Base-by-base conservation (phyloP, 1,284 basidiomycete species). In the Ustilago cynodontis region DNA sequence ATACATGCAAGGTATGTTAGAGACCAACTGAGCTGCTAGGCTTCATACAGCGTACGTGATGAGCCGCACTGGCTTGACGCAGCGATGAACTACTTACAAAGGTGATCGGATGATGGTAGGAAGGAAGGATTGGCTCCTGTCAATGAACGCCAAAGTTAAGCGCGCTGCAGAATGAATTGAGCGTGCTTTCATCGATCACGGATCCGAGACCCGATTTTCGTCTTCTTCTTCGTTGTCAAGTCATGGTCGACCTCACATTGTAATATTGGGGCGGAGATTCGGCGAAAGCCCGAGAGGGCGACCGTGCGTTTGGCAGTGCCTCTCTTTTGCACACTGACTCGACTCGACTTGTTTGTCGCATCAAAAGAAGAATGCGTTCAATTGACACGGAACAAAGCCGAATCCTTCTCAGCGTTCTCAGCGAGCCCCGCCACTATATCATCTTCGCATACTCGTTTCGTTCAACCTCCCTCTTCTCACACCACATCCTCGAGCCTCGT, bases 241-340 rank as follows among this genome's bases (percentile, higher is more conserved):
- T 20, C 26, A 11, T 1, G 13, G 37, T n/a, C 56, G 57, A 53
- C 65, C 69, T 71, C 7, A 71, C 69, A 71, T 4, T n/a, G 14
- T 11, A 0, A 26, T 28, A 26, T 22, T 18, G 0, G 20, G 16
- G n/a, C 65, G 71, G 71, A 24, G 31, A 61, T 64, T 68, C 65
- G 71, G 65, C 71, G 71, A 73, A 67, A 68, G 13, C 39, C 71
- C 71, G 61, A 57, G 33, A 26, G 35, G 3, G 37, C 28, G 20
- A 57, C 49, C 61, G 67, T 70, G 62, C 58, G 37, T 49, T 47
- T 39, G 18, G 6, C 31, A 33, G 9, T 39, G 52, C 52, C 54
- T 43, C 11, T 43, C 20, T 55, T 35, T 33, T 31, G 33, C 3
- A 13, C 35, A 37, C 49, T 69, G 67, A 70, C 68, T 65, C 62